phyloP scores from a whole-genome alignment of 371 early-diverging fungal species.

The Polyrhizophydium stewartii region DNA sequence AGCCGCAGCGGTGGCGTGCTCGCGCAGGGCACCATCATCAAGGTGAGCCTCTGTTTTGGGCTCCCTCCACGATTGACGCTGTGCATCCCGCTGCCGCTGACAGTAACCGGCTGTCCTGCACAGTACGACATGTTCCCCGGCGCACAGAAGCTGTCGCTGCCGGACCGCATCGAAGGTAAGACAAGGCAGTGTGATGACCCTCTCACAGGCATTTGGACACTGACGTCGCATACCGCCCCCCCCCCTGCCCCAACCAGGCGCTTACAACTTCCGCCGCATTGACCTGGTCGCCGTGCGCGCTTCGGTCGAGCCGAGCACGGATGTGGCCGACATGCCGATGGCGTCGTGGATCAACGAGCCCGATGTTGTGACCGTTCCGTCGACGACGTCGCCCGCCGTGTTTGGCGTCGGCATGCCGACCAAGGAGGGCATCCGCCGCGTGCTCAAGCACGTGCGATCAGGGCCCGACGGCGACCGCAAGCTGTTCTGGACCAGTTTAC shows the following conservation, averaged over 20 bases:
- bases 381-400: constrained; percentile 32
- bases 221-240: not conserved
- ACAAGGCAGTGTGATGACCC: too few species aligned
- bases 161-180: constrained; percentile 61
- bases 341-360: too few species aligned
- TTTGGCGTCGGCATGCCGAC: constrained; percentile 66
- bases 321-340: not conserved
- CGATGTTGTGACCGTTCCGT: too few species aligned
- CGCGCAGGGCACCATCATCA: constrained; percentile 61
- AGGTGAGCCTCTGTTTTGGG: constrained; percentile 20
- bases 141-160: constrained; percentile 61
- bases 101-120: too few species aligned
- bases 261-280: constrained; percentile 60
- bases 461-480: constrained; percentile 44
- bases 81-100: not conserved
- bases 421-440: constrained; percentile 52
- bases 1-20: constrained; percentile 58
- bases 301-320: not conserved
- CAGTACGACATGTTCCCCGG: constrained; percentile 65
- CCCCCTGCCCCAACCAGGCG: constrained; percentile 17
- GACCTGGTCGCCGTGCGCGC: constrained; percentile 28
- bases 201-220: not conserved
- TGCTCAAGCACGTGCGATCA: constrained; percentile 45
- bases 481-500: constrained; percentile 64
- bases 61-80: too few species aligned